Conservation (phyloP, 345 rosid genomes). For the Zanthoxylum bungeanum region DNA sequence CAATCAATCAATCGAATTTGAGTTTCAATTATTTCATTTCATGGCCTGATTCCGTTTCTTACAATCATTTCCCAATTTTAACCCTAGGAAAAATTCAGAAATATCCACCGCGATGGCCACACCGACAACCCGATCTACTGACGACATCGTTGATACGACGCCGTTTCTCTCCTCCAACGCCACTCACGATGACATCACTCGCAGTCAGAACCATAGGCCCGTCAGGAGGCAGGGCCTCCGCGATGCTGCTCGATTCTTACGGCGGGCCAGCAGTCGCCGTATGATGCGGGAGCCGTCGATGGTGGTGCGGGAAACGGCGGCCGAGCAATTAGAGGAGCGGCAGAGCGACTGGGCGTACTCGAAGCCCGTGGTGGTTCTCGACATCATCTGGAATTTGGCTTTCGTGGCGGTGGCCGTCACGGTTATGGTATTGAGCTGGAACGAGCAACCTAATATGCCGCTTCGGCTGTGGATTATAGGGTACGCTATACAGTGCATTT, state of each 20-base stretch:
- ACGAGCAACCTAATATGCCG: conserved; percentile 69
- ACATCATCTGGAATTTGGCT: conserved; percentile 79
- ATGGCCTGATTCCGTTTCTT: background rate
- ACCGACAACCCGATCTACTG: conserved; percentile 37
- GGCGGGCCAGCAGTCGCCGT: conserved; percentile 86
- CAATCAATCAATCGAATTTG: background rate
- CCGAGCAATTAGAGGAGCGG: conserved; percentile 95
- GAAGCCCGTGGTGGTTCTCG: conserved; percentile 84
- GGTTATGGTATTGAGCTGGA: conserved; percentile 57
- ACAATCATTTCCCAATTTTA: background rate
- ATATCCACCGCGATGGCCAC: conserved; percentile 20
- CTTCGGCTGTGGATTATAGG: conserved; percentile 83
- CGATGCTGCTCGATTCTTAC: conserved; percentile 76
- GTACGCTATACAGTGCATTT: conserved; percentile 72
- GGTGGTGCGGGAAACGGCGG: conserved; percentile 90
- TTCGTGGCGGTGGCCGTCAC: conserved; percentile 68
- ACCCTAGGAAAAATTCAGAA: background rate
- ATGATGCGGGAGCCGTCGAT: conserved; percentile 94
- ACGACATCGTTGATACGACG: conserved; percentile 60
- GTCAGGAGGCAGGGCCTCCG: conserved; percentile 69
- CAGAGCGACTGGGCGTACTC: conserved; percentile 99
- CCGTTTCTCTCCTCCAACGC: conserved; percentile 53
- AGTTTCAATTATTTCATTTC: no score
- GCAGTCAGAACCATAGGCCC: conserved; percentile 33
- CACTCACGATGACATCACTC: conserved; percentile 13